Base-by-base conservation (phyloP, 169 alveolate genomes). In the Plasmodium inui region DNA sequence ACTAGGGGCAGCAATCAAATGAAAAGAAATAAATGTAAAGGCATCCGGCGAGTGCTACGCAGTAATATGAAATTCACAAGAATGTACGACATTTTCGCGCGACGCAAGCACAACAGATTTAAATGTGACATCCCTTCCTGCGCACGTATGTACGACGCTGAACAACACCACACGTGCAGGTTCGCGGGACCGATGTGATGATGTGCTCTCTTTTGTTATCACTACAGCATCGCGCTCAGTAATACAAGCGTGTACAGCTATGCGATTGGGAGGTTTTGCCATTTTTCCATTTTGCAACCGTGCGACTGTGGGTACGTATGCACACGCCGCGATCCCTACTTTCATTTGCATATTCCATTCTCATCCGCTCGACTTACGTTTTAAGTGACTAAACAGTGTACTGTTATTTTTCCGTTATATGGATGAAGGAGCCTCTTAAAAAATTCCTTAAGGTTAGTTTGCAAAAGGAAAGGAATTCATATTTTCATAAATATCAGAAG, bases 381-480 rank as follows among this genome's bases (percentile, higher is more conserved):
- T 30, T 82, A 57, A 57, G 71, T 26, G 9, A 39, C 71, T 82
- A 30, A 79, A 34, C 39, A 22, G 84, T 79, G 39, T 39, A 39
- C 28, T 22, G 26, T 30, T 55, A 82, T 57, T 19, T 19, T 28
- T 82, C 53, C 28, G 70, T 30, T 82, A 30, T 82, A 57, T n/a
- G 70, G 22, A 22, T 55, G 76, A 67, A 67, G 76, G n/a, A 67
- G 53, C 26, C 44, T 55, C 80, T 82, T 82, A 17, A 57, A 28
- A 82, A 53, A 82, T 41, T 82, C 81, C 44, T 82, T 50, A 14
- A 50, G 26, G 22, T 82, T 55, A 82, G 71, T 53, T 55, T 57
- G 80, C 22, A 55, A 82, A 30, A 82, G 30, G 55, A 57, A 82
- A 82, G 61, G 41, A 82, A 55, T 82, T 53, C 90, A 82, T 82